Base-by-base conservation (phyloP, 1,284 basidiomycete species). In the Rhodotorula sp. region DNA sequence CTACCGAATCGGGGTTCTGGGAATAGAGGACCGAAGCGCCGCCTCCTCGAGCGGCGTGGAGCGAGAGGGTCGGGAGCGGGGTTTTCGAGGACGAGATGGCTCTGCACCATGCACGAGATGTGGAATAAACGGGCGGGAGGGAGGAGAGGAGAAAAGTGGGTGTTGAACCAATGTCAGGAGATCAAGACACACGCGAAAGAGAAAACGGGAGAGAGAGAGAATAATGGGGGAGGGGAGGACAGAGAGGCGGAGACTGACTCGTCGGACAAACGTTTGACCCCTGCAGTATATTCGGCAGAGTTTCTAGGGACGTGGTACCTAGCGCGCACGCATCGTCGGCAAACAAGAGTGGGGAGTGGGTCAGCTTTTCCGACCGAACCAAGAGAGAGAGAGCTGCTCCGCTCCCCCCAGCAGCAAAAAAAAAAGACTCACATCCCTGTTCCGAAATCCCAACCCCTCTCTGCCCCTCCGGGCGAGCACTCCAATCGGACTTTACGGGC, bases 301-400 rank as follows among this genome's bases (percentile, higher is more conserved):
- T 56, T 54, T 4, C 54, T 43, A 2, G 62, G 54, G 19, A 63
- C 62, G 21, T 63, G 62, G 19, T 63, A 63, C 61, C 61, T 62
- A 45, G 28, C 16, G 7, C 54, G 14, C 49, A 21, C 49, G 19
- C 49, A 50, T 18, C 19, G 10, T 56, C 3, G 26, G 28, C 12
- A 18, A 21, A 45, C 12, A 43, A 45, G 1, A 15, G 43, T 10
- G 19, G 56, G 28, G 28, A 57, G 34, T 8, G 16, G 23, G 23
- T 38, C 23, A 21, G 50, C n/a, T 52, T 14, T 26, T 23, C 10
- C 19, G 8, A 16, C 6, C 34, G n/a, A 28, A 54, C 14, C 8
- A 16, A 8, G 12, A 34, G 34, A 34, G 5, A n/a, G 19, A 21
- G 15, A 34, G 18, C 15, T 28, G 15, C 6, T 34, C 7, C 55